Conservation (phyloP, 306 rosid genomes). For the Leucaena leucocephala region DNA sequence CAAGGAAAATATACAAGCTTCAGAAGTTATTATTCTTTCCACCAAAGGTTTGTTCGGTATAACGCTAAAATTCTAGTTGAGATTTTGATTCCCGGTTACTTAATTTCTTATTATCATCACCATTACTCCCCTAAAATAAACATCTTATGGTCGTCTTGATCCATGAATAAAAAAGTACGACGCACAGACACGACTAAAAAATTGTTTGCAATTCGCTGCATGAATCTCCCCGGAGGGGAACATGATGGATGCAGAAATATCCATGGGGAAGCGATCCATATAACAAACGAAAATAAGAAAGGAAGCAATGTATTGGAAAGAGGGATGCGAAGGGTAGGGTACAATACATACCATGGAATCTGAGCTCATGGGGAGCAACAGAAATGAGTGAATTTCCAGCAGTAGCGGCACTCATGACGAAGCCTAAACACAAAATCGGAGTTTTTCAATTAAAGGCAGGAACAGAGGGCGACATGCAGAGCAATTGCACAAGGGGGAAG, state of each 20-base stretch:
- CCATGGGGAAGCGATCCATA: not conserved
- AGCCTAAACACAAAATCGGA: slow-evolving; percentile 12
- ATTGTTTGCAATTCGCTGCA: not conserved
- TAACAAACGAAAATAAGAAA: not conserved
- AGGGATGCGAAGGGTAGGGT: not conserved
- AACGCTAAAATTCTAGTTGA: not conserved
- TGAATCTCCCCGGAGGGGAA: not conserved
- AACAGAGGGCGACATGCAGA: slow-evolving; percentile 22
- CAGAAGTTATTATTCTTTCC: not conserved
- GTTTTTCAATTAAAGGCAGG: slow-evolving; percentile 11
- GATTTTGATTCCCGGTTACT: not conserved
- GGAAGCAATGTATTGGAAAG: not conserved
- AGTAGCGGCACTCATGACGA: slow-evolving; percentile 65
- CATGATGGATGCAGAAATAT: not conserved
- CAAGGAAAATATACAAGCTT: not conserved
- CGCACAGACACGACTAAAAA: not conserved
- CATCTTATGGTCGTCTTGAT: not conserved
- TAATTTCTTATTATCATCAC: not conserved
- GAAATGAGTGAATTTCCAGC: slow-evolving; percentile 55
- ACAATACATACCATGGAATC: slow-evolving; percentile 66
- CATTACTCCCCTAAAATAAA: not conserved
- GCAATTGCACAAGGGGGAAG: not conserved
- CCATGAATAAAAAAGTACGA: not conserved
- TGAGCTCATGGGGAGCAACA: slow-evolving; percentile 79
- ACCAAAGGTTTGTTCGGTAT: not conserved